phyloP scores from a whole-genome alignment of 805 yeast genomes.

The Diddensiella santjacobensis region DNA sequence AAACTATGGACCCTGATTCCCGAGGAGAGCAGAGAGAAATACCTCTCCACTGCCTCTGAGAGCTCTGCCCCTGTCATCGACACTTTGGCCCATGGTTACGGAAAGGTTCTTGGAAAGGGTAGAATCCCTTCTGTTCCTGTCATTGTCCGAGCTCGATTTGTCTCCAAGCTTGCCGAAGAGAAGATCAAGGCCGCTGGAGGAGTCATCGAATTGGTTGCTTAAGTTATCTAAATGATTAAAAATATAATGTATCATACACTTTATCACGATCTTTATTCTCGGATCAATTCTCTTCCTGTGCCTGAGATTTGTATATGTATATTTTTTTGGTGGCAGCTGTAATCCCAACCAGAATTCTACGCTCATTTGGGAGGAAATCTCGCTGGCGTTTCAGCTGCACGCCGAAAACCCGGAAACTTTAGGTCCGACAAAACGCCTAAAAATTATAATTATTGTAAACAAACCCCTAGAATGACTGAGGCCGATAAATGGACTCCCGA shows the following conservation, averaged over 20 bases:
- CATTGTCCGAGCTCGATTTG: slow-evolving; percentile 99
- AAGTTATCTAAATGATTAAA: slow-evolving; percentile 33
- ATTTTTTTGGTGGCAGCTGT: too few relatives aligned
- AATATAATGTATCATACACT: slow-evolving; percentile 3
- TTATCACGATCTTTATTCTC: not conserved
- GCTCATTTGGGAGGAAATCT: too few relatives aligned
- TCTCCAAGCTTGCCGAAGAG: slow-evolving; percentile 98
- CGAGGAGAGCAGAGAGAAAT: slow-evolving; percentile 89
- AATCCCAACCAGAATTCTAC: too few relatives aligned
- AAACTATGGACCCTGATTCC: slow-evolving; percentile 97
- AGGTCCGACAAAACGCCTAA: too few relatives aligned
- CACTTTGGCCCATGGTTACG: slow-evolving; percentile 99
- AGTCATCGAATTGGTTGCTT: slow-evolving; percentile 98
- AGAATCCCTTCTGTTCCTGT: slow-evolving; percentile 97
- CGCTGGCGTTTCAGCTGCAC: too few relatives aligned
- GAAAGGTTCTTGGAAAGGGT: slow-evolving; percentile 99
- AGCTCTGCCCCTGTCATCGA: slow-evolving; percentile 98
- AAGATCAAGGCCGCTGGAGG: slow-evolving; percentile 99
- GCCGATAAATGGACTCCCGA: slow-evolving; percentile 49
- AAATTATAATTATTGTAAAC: too few relatives aligned
- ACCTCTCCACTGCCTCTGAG: slow-evolving; percentile 76
- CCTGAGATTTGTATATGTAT: too few relatives aligned
- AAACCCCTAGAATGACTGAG: too few relatives aligned
- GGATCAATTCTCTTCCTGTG: too few relatives aligned
- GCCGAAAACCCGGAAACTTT: too few relatives aligned